Evolutionary conservation across 345 rosid species (phyloP).

Genomic region (Corymbia maculata): DNA sequence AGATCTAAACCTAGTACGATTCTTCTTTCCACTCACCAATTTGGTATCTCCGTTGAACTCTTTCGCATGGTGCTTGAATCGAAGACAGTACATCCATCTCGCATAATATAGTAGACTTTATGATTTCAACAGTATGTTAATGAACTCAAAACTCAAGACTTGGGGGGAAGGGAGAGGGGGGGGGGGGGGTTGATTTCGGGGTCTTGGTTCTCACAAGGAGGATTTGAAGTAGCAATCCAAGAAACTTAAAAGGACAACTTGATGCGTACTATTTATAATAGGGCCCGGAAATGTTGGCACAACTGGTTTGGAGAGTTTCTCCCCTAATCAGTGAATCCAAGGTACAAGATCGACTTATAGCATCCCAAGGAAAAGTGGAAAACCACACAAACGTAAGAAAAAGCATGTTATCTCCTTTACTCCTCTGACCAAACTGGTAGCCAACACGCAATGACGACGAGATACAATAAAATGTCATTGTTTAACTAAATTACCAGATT

Average conservation of each 20-base stretch:
- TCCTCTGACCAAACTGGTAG: neutral
- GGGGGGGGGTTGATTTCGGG: neutral
- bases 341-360: neutral
- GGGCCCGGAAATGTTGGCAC: neutral
- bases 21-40: neutral
- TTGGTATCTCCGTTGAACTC: neutral
- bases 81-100: neutral
- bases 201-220: neutral
- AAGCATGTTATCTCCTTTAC: neutral
- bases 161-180: neutral
- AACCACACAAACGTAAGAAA: neutral
- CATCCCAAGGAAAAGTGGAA: neutral
- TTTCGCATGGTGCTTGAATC: neutral
- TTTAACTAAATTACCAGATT: neutral
- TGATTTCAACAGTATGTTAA: neutral
- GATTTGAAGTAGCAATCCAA: neutral
- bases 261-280: neutral
- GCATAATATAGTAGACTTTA: neutral
- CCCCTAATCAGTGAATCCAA: neutral
- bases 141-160: neutral
- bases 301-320: neutral
- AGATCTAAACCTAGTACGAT: neutral
- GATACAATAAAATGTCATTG: neutral
- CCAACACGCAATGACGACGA: neutral
- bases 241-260: neutral